Evolutionary conservation across 2,329 filamentous ascomycete species (phyloP).

Genomic region (Talaromyces sp.): DNA sequence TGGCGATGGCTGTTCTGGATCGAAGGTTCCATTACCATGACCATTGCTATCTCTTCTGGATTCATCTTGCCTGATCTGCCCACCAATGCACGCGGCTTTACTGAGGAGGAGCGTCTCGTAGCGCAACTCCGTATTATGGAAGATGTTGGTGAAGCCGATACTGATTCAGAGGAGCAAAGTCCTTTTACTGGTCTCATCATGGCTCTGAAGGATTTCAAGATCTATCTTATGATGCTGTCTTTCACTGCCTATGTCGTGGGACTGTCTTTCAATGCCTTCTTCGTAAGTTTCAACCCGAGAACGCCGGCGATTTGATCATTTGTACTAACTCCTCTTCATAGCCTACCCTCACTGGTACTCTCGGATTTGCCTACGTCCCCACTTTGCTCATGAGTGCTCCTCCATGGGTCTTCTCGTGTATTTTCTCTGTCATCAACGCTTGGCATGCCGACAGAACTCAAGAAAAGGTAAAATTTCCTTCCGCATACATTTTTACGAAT

Average conservation of each 20-base stretch:
- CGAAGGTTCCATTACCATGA: constrained; percentile 59
- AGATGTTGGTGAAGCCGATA: constrained; percentile 61
- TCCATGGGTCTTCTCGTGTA: constrained; percentile 62
- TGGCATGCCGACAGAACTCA: constrained; percentile 60
- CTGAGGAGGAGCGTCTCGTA: constrained; percentile 46
- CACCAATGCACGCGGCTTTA: constrained; percentile 55
- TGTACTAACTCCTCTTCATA: not conserved
- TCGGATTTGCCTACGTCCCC: constrained; percentile 30
- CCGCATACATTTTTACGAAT: not conserved
- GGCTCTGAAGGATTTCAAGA: constrained; percentile 63
- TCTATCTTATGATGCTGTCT: constrained; percentile 66
- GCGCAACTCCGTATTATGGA: constrained; percentile 60
- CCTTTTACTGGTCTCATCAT: constrained; percentile 59
- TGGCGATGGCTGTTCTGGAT: constrained; percentile 55
- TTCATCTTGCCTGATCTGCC: constrained; percentile 56
- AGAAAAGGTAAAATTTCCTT: constrained; percentile 42
- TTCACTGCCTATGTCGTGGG: constrained; percentile 65
- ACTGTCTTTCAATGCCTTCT: constrained; percentile 62
- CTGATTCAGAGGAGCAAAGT: constrained; percentile 53
- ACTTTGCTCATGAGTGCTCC: constrained; percentile 33
- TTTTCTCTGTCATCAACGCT: constrained; percentile 58
- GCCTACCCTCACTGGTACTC: constrained; percentile 31
- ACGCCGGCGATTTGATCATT: not conserved
- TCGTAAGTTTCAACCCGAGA: constrained; percentile 31
- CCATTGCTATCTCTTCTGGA: constrained; percentile 37